Evolutionary conservation across 306 rosid species (phyloP).

Genomic region (Carpinus fangiana): DNA sequence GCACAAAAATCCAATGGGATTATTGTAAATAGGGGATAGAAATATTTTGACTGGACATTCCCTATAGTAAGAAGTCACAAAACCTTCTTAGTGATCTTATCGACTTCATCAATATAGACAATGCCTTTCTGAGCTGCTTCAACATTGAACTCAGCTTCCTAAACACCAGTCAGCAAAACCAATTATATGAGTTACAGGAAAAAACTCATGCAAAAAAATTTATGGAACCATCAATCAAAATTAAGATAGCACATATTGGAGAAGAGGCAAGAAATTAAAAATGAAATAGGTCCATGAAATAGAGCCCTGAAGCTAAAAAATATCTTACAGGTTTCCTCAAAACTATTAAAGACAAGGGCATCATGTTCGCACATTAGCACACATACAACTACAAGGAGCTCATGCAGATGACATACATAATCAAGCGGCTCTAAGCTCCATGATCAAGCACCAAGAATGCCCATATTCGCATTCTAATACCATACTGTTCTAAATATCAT

Average conservation of each 20-base stretch:
- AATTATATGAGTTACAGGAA: not conserved
- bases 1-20: slow-evolving; percentile 21
- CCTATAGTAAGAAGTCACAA: not conserved
- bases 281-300: too few species aligned
- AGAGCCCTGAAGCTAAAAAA: too few species aligned
- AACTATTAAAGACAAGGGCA: not conserved
- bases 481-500: not conserved
- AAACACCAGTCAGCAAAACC: slow-evolving; percentile 24
- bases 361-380: not conserved
- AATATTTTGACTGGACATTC: not conserved
- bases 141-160: slow-evolving; percentile 76
- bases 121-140: slow-evolving; percentile 75
- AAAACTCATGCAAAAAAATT: not conserved
- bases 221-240: not conserved
- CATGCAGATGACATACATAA: not conserved
- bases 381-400: too few species aligned
- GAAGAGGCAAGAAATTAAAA: not conserved
- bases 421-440: not conserved
- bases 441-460: slow-evolving; percentile 1
- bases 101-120: slow-evolving; percentile 73
- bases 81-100: slow-evolving; percentile 74
- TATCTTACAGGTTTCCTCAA: not conserved
- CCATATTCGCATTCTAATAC: not conserved
- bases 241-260: too few species aligned
- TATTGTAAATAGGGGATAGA: not conserved